A percentile compares a stretch with the other conserved stretches of the same genome.
Conservation (phyloP, 179 eudicot genomes). For the Beta corolliflora region DNA sequence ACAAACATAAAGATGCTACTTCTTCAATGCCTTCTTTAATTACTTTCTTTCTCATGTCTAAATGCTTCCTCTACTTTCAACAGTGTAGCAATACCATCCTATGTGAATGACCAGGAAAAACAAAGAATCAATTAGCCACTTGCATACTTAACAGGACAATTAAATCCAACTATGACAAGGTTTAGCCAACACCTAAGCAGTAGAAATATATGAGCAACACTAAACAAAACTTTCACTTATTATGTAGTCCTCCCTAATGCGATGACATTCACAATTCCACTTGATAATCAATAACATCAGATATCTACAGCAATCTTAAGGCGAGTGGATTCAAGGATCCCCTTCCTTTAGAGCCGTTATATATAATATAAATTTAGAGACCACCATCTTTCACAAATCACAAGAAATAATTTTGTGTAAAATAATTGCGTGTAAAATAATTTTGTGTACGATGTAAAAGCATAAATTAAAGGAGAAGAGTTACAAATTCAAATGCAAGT, state of each 20-base stretch:
- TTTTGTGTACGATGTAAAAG: neutral
- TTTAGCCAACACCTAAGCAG: neutral
- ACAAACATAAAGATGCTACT: too few species aligned
- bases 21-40: slow-evolving; percentile 53
- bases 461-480: too few species aligned
- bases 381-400: neutral
- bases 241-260: neutral
- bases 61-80: slow-evolving; percentile 80
- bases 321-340: neutral
- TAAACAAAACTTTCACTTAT: neutral
- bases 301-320: too few species aligned
- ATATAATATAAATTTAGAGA: neutral
- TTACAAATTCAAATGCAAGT: too few species aligned
- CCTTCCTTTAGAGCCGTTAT: neutral
- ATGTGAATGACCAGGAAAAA: slow-evolving; percentile 6
- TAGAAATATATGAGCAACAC: neutral
- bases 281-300: neutral
- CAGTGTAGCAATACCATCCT: slow-evolving; percentile 70
- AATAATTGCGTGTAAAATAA: too few species aligned
- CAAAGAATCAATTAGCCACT: neutral
- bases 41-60: slow-evolving; percentile 67
- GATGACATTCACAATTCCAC: neutral
- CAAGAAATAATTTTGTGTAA: too few species aligned
- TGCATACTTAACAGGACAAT: too few species aligned
- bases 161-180: slow-evolving; percentile 6